Base-by-base conservation (phyloP, 2,329 filamentous ascomycete species). In the Sclerotinia subarctica region DNA sequence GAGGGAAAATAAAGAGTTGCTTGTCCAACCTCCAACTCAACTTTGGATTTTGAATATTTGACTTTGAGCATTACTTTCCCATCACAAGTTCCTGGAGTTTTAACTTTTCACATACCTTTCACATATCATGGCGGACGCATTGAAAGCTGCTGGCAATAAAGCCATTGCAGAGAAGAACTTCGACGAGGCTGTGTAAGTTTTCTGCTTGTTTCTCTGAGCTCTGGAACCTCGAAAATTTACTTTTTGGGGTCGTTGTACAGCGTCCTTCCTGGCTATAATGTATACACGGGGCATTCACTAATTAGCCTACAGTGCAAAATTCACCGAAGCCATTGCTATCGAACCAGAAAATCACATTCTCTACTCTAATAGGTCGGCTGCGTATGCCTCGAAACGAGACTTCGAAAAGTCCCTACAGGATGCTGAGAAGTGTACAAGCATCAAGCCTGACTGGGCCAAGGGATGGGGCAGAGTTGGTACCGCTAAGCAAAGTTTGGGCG, bases 391-490 rank as follows among this genome's bases (percentile, higher is more conserved):
- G 65, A 91, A 97, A 80, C 92, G 89, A 79, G 88, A 98, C 69
- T 99, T 91, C 84, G 83, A 91, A 72, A 86, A 90, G 73, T 95
- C 95, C 26, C 83, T 98, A 35, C 85, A 90, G 71, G 95, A 99
- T 84, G 95, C 95, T 68, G 90, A 90, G 78, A 97, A 97, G 85
- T 95, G 93, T 3, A 96, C 91, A 67, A 88, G 96, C 81, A 84
- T 99, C 79, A 98, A 99, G 85, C 91, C 94, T 17, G 95, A 98
- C 83, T 99, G 95, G 95, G 89, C 93, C 69, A 98, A 98, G 82
- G 95, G 95, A 73, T 97, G 93, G 90, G 90, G 91, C 69, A 89
- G 95, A 70, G 97, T 97, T 80, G 95, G 94, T 73, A 90, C 93
- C 71, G 95, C 95, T 67, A 85, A 94, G 46, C 95, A 97, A 79